Evolutionary conservation across 2,329 filamentous ascomycete genomes (phyloP).

Genomic region (Hypoxylon sp.): DNA sequence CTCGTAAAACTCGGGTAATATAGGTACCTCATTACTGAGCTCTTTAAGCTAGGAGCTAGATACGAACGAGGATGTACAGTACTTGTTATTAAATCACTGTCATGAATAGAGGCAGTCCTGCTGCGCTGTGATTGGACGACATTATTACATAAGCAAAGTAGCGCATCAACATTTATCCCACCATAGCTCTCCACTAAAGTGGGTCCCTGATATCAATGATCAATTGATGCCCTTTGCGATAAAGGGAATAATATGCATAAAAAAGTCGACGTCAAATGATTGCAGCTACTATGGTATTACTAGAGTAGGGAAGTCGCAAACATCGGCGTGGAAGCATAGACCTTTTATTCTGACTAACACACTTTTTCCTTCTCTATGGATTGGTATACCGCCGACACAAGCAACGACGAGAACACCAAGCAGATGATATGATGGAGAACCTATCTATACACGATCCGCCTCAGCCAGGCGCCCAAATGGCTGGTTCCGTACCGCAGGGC

Average conservation of each 20-base stretch:
- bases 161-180: slow-evolving; percentile 35
- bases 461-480: slow-evolving; percentile 57
- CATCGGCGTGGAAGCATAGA: background rate
- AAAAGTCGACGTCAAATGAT: slow-evolving; percentile 15
- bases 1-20: too few species aligned
- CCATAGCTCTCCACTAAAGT: background rate
- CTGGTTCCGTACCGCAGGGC: slow-evolving; percentile 53
- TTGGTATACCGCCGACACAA: slow-evolving; percentile 28
- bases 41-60: too few species aligned
- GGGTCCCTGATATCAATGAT: background rate
- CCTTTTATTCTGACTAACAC: background rate
- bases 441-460: slow-evolving; percentile 64
- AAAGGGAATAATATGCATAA: slow-evolving; percentile 8
- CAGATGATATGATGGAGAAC: slow-evolving; percentile 65
- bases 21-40: too few species aligned
- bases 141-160: slow-evolving; percentile 19
- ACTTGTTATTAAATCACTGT: too few species aligned
- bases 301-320: slow-evolving; percentile 12
- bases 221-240: background rate
- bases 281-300: background rate
- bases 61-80: too few species aligned
- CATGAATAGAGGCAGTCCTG: background rate
- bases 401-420: slow-evolving; percentile 27
- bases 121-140: background rate
- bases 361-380: slow-evolving; percentile 47